Evolutionary conservation across 441 rosid species (phyloP).

Genomic region (Lagerstroemia fauriei): DNA sequence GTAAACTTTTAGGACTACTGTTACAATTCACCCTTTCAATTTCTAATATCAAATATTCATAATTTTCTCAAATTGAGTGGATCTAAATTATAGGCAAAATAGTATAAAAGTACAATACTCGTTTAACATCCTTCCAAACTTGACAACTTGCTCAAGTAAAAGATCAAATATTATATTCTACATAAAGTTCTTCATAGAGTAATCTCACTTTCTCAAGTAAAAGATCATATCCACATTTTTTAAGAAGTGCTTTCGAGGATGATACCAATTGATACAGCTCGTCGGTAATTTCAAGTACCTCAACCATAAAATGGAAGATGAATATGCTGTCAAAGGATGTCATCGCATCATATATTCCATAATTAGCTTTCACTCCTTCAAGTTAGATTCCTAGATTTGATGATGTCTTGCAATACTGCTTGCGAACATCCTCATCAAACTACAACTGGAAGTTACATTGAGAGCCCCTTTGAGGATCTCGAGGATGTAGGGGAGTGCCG

Average conservation of each 20-base stretch:
- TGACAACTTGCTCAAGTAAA: too few relatives aligned
- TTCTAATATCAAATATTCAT: too few relatives aligned
- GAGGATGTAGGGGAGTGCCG: background rate
- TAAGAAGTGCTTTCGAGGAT: background rate
- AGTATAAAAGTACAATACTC: too few relatives aligned
- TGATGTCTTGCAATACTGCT: background rate
- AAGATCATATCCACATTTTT: background rate
- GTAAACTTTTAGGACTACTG: too few relatives aligned
- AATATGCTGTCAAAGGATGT: too few relatives aligned
- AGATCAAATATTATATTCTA: too few relatives aligned
- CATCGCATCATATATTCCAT: background rate
- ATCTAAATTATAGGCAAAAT: too few relatives aligned
- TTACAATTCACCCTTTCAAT: too few relatives aligned
- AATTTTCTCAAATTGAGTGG: too few relatives aligned
- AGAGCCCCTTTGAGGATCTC: background rate
- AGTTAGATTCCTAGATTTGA: background rate
- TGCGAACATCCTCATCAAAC: background rate
- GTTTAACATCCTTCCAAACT: too few relatives aligned
- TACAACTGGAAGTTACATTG: background rate
- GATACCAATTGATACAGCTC: background rate
- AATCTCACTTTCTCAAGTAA: background rate
- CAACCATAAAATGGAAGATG: background rate
- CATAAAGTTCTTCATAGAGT: background rate
- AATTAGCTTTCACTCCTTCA: background rate
- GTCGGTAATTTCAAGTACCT: background rate